phyloP scores from a whole-genome alignment of 129 eudicot species.

The Artemisia tridentata region DNA sequence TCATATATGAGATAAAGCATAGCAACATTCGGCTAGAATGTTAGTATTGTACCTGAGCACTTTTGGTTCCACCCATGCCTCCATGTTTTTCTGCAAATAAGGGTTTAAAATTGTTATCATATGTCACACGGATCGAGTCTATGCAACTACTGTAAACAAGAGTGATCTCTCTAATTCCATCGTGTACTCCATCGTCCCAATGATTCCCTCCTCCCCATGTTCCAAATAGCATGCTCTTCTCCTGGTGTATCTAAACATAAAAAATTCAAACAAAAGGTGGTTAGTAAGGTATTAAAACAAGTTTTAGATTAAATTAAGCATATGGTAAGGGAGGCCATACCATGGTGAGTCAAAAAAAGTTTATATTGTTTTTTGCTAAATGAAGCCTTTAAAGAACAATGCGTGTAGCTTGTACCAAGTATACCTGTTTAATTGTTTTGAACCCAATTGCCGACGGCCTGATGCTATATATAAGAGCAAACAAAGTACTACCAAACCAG shows the following conservation, averaged over 20 bases:
- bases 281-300: background rate
- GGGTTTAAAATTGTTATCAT: slow-evolving; percentile 55
- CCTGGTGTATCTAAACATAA: background rate
- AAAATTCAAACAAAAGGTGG: background rate
- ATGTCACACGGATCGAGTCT: slow-evolving; percentile 52
- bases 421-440: no score
- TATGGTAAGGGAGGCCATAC: background rate
- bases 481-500: no score
- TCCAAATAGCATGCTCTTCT: slow-evolving; percentile 37
- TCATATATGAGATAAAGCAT: background rate
- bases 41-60: slow-evolving; percentile 49
- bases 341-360: no score
- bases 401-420: no score
- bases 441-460: no score
- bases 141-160: slow-evolving; percentile 55
- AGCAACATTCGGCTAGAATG: no score
- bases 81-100: slow-evolving; percentile 53
- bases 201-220: slow-evolving; percentile 70
- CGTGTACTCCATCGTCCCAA: slow-evolving; percentile 58
- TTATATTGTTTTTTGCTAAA: no score
- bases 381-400: no score
- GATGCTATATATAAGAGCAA: no score
- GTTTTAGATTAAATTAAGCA: background rate
- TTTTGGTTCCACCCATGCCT: slow-evolving; percentile 52
- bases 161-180: slow-evolving; percentile 58